These are phyloP conservation scores for Colletotrichum orbiculare DNA, from an alignment of 2,329 filamentous ascomycete species.

Conservation along the genomic window DNA sequence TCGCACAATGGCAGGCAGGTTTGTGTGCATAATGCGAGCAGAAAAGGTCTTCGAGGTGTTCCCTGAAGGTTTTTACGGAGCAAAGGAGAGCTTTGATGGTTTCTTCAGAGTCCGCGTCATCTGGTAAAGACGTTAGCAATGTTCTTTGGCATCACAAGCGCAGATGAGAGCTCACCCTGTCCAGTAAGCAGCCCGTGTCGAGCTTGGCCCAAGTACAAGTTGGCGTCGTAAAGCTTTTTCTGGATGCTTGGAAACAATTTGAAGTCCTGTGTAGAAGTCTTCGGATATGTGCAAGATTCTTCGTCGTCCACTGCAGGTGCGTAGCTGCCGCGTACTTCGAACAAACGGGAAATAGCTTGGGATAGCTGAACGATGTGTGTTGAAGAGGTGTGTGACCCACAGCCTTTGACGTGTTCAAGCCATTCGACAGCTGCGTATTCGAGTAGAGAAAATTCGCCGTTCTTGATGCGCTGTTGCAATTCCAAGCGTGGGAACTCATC, in stretches of 20 bases:
- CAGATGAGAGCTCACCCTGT: background rate
- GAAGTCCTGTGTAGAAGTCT: background rate
- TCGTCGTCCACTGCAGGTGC: no score
- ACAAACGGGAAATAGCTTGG: background rate
- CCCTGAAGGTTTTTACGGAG: background rate
- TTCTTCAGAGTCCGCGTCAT: background rate
- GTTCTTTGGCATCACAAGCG: no score
- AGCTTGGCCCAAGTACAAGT: background rate
- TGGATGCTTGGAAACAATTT: background rate
- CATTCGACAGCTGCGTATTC: background rate
- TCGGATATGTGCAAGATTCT: no score
- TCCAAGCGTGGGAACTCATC: background rate
- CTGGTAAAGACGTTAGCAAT: background rate
- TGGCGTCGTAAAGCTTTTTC: background rate
- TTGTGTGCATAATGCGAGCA: background rate
- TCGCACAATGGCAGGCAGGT: background rate
- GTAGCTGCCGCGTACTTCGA: background rate
- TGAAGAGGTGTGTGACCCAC: background rate
- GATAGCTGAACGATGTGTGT: background rate
- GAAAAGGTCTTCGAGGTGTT: background rate
- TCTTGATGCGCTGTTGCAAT: background rate
- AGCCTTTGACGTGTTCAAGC: background rate
- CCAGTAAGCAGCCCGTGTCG: background rate
- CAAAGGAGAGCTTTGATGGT: background rate
- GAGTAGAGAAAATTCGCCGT: background rate